Base-by-base conservation (phyloP, 129 eudicot genomes). In the Saposhnikovia divaricata region DNA sequence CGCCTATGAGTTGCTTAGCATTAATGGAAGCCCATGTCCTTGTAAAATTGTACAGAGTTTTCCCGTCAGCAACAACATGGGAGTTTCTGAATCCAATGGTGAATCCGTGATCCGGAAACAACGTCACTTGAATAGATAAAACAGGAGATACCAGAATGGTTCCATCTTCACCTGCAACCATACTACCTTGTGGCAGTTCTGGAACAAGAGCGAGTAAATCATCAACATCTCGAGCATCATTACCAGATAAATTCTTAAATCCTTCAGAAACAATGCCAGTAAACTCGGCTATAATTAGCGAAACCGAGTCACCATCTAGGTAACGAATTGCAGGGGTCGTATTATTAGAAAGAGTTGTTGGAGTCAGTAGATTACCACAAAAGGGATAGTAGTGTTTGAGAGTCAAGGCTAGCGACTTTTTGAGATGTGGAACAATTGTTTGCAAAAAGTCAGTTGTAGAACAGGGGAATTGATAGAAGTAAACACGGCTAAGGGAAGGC, bases 221-320 rank as follows among this genome's bases (percentile, higher is more conserved):
- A 6, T 74, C 71, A 25, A 77, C 51, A 59, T 71, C 51, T 13
- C 81, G 48, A 15, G 74, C 53, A 0, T 74, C 15, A 61, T 78
- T 66, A n/a, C 81, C 84, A 9, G 47, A 61, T 15, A 90, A 83
- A 74, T 82, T 19, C 44, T 81, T 75, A 75, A 85, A 89, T 77
- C 85, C 88, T 14, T 23, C 0, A 3, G 68, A n/a, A 59, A 34
- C 68, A n/a, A 0, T 4, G 2, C 50, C 53, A 43, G 5, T 57
- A 6, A 34, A 85, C 42, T 85, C 86, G 0, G 85, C 82, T 2
- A 87, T 21, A 0, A 86, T 80, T n/a, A 89, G 69, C 0, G 85
- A 42, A 65, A 87, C 65, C 0, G 86, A 79, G 75, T 87, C 93
- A 0, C 89, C 93, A 1, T 80, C 77, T 6, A 38, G 23, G 15